Conservation (phyloP, 164 flowering plant species). For the Cinnamomum micranthum region DNA sequence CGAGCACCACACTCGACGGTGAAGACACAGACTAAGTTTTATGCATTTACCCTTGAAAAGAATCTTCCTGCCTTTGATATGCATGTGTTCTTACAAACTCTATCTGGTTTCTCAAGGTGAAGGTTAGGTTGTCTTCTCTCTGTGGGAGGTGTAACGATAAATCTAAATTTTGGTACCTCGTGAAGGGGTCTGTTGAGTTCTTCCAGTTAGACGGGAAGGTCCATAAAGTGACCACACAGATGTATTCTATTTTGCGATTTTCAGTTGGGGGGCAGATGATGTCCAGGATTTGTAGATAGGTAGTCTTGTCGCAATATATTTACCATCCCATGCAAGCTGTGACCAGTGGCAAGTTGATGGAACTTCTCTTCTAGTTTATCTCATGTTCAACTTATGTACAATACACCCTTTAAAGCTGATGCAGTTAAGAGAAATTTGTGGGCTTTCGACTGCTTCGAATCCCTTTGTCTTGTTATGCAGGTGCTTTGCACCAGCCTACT, state of each 20-base stretch:
- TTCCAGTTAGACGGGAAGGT: constrained; percentile 44
- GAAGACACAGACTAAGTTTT: constrained; percentile 39
- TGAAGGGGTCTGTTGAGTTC: constrained; percentile 27
- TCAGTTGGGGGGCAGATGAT: constrained; percentile 23
- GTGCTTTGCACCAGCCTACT: not conserved
- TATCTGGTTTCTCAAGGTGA: not conserved
- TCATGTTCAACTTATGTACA: constrained; percentile 31
- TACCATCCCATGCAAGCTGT: constrained; percentile 24
- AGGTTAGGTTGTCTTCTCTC: not conserved
- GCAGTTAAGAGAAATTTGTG: constrained; percentile 12
- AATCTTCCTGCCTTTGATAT: not conserved
- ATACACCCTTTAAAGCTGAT: constrained; percentile 36
- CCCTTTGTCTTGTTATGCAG: constrained; percentile 9
- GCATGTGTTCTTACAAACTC: not conserved
- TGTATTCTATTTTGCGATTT: constrained; percentile 23
- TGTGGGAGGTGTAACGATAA: constrained; percentile 16
- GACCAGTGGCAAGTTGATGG: constrained; percentile 25
- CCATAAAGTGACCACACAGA: constrained; percentile 28
- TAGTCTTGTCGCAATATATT: constrained; percentile 20
- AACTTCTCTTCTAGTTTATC: not conserved
- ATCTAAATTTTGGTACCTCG: constrained; percentile 36
- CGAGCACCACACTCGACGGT: constrained; percentile 44
- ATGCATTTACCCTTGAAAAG: not conserved
- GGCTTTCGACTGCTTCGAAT: constrained; percentile 22
- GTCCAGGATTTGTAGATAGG: constrained; percentile 54